Base-by-base conservation (phyloP, 768 basidiomycete genomes). In the Coprinopsis sp. region DNA sequence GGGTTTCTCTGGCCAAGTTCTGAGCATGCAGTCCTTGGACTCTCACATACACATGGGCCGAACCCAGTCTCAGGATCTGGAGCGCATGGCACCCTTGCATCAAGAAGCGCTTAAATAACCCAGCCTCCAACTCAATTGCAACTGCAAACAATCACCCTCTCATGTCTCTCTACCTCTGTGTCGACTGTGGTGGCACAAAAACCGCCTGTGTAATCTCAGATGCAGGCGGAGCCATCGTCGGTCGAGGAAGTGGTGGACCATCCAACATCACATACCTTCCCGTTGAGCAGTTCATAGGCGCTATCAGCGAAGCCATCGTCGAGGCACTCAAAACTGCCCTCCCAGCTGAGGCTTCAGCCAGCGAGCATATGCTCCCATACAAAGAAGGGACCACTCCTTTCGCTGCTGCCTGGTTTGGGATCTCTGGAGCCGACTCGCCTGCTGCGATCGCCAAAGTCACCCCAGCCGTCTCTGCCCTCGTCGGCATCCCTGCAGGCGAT, bases 131-230 rank as follows among this genome's bases (percentile, higher is more conserved):
- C 30, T 31, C 30, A 31, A 8, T 31, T 31, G 30, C 30, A n/a
- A n/a, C 30, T 31, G 8, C n/a, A 39, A 22, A 18, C 25, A 22
- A 23, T 23, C 18, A 46, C 29, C 28, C 31, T 42, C 42, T 46
- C 23, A 80, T 81, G 78, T 66, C 81, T 10, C 66, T 87, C 55
- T 87, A 78, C 58, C 81, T 92, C 53, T 91, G 84, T 58, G 83
- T 87, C 52, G 90, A 92, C 64, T 91, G 90, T 51, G 91, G 91
- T 24, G 91, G 89, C 18, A 88, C 88, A 34, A 95, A 94, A 69
- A 92, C 92, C 8, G 77, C 84, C 22, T 87, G 77, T 5, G 87
- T 78, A 49, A 78, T 94, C 61, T 72, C 73, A 50, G 72, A 82
- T 58, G 54, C 59, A 16, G 52, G 70, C 2, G 86, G 89, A 51